Conservation (phyloP, 2,329 filamentous ascomycete genomes). For the Fusarium albidum region DNA sequence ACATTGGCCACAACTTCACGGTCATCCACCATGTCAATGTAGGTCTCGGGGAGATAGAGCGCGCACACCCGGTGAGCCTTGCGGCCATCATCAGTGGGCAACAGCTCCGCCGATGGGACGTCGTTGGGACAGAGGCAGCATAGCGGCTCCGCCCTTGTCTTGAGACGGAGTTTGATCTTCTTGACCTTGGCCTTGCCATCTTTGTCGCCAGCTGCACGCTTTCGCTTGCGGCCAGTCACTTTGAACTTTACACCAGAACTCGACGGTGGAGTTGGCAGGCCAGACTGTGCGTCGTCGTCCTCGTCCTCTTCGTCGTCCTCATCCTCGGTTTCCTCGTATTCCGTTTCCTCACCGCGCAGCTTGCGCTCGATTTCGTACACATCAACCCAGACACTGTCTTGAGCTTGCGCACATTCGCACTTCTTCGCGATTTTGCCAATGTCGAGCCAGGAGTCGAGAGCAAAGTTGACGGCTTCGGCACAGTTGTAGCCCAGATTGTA, state of each 20-base stretch:
- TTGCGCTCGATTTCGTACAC: conserved; percentile 96
- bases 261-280: conserved; percentile 80
- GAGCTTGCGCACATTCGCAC: conserved; percentile 92
- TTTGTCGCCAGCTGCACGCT: conserved; percentile 46
- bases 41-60: conserved; percentile 91
- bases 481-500: conserved; percentile 99
- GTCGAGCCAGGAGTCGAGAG: conserved; percentile 91
- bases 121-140: conserved; percentile 95
- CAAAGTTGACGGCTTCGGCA: conserved; percentile 98
- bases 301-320: conserved; percentile 74
- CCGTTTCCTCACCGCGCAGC: conserved; percentile 86
- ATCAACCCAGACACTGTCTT: conserved; percentile 98
- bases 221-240: conserved; percentile 69
- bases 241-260: conserved; percentile 76
- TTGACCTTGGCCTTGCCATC: conserved; percentile 68
- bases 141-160: conserved; percentile 75
- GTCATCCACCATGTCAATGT: conserved; percentile 75
- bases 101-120: conserved; percentile 79
- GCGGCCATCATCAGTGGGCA: conserved; percentile 87
- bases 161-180: conserved; percentile 81
- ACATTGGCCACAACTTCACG: conserved; percentile 81
- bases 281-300: conserved; percentile 69
- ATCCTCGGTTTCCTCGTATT: conserved; percentile 81
- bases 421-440: conserved; percentile 97
- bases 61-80: conserved; percentile 91